Percentiles rank a stretch among this genome's conserved stretches.
Conservation (phyloP, 306 rosid genomes). For the Elaeagnus macrophylla region DNA sequence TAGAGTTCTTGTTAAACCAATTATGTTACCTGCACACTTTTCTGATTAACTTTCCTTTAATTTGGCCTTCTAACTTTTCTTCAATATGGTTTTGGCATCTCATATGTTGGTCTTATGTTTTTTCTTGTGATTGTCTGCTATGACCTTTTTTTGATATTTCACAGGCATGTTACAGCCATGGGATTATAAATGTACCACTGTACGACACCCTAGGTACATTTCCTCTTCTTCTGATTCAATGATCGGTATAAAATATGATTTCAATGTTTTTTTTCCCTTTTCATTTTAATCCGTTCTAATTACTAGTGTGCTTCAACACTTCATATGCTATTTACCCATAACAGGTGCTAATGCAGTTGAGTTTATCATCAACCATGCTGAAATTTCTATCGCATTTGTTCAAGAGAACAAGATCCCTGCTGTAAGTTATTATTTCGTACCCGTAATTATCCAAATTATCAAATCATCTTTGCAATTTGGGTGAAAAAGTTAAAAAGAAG, state of each 20-base stretch:
- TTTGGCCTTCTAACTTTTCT: no score
- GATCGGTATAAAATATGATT: neutral
- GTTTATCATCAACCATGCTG: constrained; percentile 82
- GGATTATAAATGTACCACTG: constrained; percentile 65
- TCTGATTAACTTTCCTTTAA: no score
- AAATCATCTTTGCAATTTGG: neutral
- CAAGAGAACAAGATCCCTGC: constrained; percentile 79
- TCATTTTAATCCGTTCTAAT: neutral
- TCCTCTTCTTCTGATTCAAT: neutral
- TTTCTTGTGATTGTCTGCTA: no score
- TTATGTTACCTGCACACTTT: no score
- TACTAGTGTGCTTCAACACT: neutral
- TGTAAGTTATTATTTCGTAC: constrained; percentile 40
- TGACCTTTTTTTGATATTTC: constrained; percentile 5
- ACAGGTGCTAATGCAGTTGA: constrained; percentile 93
- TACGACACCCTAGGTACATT: constrained; percentile 79
- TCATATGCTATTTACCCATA: constrained; percentile 16
- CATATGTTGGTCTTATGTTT: no score
- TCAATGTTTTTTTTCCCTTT: neutral
- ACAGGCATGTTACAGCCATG: constrained; percentile 76
- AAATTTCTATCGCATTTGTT: constrained; percentile 81
- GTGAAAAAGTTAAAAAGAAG: neutral
- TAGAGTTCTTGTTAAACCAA: no score
- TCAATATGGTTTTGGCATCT: no score
- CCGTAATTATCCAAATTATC: constrained; percentile 7